Conservation (phyloP, 768 basidiomycete genomes). For the Collybiopsis confluens region DNA sequence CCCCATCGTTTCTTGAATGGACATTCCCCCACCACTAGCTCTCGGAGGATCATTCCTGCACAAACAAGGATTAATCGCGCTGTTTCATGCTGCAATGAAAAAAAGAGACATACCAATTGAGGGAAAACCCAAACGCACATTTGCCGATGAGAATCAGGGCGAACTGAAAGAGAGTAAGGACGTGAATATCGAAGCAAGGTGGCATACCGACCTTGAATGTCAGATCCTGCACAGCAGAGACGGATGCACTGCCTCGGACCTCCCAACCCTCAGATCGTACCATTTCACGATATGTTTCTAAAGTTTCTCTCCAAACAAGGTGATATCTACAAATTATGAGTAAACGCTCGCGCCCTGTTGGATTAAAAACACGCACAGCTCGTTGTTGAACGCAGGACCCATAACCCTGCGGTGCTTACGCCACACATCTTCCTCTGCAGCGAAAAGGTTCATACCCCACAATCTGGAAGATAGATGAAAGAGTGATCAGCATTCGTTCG, state of each 20-base stretch:
- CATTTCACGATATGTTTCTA: slow-evolving; percentile 36
- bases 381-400: slow-evolving; percentile 39
- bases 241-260: slow-evolving; percentile 20
- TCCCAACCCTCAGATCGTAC: slow-evolving; percentile 31
- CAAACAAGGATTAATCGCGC: neutral
- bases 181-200: neutral
- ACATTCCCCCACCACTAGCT: slow-evolving; percentile 32
- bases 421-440: slow-evolving; percentile 39
- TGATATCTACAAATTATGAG: slow-evolving; percentile 36
- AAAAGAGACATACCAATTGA: neutral
- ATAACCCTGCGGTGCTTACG: slow-evolving; percentile 41
- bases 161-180: slow-evolving; percentile 22
- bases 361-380: slow-evolving; percentile 33
- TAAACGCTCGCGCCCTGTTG: too few relatives aligned
- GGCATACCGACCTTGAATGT: slow-evolving; percentile 30
- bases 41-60: slow-evolving; percentile 26
- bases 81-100: neutral
- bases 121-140: slow-evolving; percentile 38
- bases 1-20: slow-evolving; percentile 32
- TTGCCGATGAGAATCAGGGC: slow-evolving; percentile 39
- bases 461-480: too few relatives aligned
- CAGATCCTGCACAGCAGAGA: slow-evolving; percentile 27
- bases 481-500: neutral
- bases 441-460: slow-evolving; percentile 45
- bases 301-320: slow-evolving; percentile 36